These are phyloP conservation scores for Telfairia occidentalis DNA, from an alignment of 331 rosid species.

Conservation along the genomic window DNA sequence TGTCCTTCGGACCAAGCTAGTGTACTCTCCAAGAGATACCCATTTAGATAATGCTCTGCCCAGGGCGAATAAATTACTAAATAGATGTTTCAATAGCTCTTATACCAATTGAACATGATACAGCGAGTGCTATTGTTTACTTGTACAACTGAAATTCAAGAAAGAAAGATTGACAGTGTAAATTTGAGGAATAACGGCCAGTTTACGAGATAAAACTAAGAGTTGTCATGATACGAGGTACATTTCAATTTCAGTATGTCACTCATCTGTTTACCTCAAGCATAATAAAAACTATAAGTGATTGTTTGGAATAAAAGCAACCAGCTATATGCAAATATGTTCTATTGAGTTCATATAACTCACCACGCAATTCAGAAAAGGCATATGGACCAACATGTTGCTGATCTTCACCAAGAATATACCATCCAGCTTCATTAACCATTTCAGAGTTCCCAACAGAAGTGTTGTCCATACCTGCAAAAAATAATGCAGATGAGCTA, in stretches of 20 bases:
- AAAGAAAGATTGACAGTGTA: slow-evolving; percentile 14
- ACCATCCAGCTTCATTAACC: slow-evolving; percentile 60
- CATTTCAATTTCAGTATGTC: background rate
- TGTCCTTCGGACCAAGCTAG: slow-evolving; percentile 87
- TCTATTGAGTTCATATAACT: slow-evolving; percentile 21
- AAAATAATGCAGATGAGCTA: background rate
- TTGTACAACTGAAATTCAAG: slow-evolving; percentile 40
- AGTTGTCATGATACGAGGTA: background rate
- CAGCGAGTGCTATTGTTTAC: slow-evolving; percentile 33
- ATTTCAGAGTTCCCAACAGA: slow-evolving; percentile 13
- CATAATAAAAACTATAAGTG: background rate
- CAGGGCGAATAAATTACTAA: slow-evolving; percentile 39
- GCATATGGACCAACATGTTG: slow-evolving; percentile 78
- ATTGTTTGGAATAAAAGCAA: background rate
- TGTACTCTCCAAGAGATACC: slow-evolving; percentile 54
- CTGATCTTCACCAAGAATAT: slow-evolving; percentile 63
- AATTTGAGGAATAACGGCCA: slow-evolving; percentile 13
- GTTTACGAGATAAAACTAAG: background rate
- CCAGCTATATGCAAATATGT: background rate
- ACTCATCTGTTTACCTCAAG: background rate
- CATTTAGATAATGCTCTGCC: slow-evolving; percentile 77
- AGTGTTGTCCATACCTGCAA: background rate
- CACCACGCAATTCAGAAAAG: slow-evolving; percentile 70
- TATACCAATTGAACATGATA: slow-evolving; percentile 38
- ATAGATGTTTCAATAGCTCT: slow-evolving; percentile 32